Evolutionary conservation across 202 grass and related monocot species (phyloP), one percentile per base, ranked within the genome.

Genomic region (Hordeum pubiflorum): DNA sequence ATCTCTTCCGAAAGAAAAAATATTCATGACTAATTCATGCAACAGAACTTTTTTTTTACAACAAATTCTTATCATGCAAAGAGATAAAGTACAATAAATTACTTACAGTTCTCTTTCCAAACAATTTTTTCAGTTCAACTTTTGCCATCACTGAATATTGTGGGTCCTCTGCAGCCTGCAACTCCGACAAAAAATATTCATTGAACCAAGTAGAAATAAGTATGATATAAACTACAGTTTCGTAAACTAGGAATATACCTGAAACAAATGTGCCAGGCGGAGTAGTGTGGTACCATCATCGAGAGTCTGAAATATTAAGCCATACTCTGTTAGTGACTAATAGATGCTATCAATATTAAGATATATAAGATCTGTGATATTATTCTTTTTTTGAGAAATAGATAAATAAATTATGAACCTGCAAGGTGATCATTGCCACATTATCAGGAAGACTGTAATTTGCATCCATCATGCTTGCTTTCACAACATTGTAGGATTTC

Each of bases 391-490:
- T 46, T 46, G 44, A 48, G 44, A 2, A 48, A 48, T 50, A 17
- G 46, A 61, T 20, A 9, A 37, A 11, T 74, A 46, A 11, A 46
- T 29, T 40, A 10, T 46, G 12, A 66, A 88, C 94, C 94, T 97
- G 87, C 60, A 97, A 85, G 33, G 94, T 97, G 67, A 97, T 83
- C 40, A 97, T 64, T 60, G 94, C 94, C 60, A 94, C 91, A 81
- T 97, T 94, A 58, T 91, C 87, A 75, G 94, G 94, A 67, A 97
- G 88, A 75, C 65, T 97, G 71, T 94, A 97, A 41, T 89, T 90
- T 64, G 50, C 43, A 34, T 83, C 81, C 91, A 94, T 90, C 55
- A 77, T 77, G 52, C 83, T 84, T 54, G 74, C 40, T 81, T 87
- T 87, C 39, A 71, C 79, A 29, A 79, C 58, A 81, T 64, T 89